These are phyloP conservation scores for Helotiales sp. DNA, from an alignment of 2,329 filamentous ascomycete genomes.

Conservation along the genomic window DNA sequence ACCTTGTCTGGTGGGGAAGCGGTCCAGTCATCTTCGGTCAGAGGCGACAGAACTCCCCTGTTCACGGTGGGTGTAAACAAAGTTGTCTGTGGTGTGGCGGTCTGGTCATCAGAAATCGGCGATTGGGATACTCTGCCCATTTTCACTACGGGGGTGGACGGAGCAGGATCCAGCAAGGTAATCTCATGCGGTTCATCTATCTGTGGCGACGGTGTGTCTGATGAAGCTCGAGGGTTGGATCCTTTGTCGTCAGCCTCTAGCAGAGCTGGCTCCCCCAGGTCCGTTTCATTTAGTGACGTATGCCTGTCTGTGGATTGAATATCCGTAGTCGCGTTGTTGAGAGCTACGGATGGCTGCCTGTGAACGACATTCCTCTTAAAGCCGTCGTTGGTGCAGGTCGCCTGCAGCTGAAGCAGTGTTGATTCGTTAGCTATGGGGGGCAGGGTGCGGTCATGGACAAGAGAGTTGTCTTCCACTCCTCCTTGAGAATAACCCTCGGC, in stretches of 20 bases:
- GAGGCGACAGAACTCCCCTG: constrained; percentile 19
- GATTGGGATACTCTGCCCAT: constrained; percentile 22
- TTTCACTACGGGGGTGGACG: constrained; percentile 16
- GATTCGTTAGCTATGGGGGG: too few species aligned
- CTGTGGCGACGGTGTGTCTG: background rate
- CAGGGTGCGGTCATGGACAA: too few species aligned
- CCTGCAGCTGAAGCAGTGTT: too few species aligned
- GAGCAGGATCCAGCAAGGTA: background rate
- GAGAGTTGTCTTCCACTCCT: constrained; percentile 7
- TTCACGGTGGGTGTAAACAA: constrained; percentile 21
- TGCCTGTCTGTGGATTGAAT: constrained; percentile 1
- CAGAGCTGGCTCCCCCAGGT: constrained; percentile 15
- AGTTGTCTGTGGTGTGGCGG: constrained; percentile 16
- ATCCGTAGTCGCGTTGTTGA: constrained; percentile 12
- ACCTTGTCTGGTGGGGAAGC: constrained; percentile 18
- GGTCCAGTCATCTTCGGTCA: constrained; percentile 19
- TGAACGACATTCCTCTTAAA: constrained; percentile 5
- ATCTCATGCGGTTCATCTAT: background rate
- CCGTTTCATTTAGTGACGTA: constrained; percentile 4
- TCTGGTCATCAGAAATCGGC: constrained; percentile 18
- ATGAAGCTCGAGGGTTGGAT: constrained; percentile 18
- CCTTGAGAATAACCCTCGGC: constrained; percentile 12
- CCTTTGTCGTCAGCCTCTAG: constrained; percentile 11
- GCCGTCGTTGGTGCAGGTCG: too few species aligned
- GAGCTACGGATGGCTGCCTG: constrained; percentile 9